Percentiles rank a stretch among this genome's conserved stretches.
Evolutionary conservation across 495 filamentous ascomycete species (phyloP).

Genomic region (Hapsidospora chrysogenum): DNA sequence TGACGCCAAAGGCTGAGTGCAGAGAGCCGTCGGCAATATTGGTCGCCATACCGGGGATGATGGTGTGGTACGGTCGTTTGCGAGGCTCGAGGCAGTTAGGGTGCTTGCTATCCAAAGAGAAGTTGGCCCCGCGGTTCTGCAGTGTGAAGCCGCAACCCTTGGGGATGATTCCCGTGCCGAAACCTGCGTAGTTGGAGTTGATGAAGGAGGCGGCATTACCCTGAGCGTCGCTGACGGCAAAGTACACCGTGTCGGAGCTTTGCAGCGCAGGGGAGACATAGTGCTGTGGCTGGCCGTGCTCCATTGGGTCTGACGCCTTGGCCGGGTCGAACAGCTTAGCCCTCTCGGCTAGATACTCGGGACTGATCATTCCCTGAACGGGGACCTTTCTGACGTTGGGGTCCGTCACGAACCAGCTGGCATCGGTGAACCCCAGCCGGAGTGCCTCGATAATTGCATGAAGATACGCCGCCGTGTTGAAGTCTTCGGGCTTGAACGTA

Average conservation of each 20-base stretch:
- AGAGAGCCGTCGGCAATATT: constrained; percentile 51
- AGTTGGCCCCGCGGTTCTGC: constrained; percentile 86
- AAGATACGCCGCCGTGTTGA: constrained; percentile 59
- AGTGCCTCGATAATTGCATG: constrained; percentile 82
- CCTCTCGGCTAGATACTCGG: constrained; percentile 21
- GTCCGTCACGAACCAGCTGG: constrained; percentile 76
- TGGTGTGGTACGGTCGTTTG: constrained; percentile 96
- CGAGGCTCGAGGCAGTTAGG: constrained; percentile 64
- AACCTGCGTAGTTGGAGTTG: constrained; percentile 85
- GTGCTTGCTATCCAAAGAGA: constrained; percentile 46
- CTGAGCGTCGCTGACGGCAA: constrained; percentile 57
- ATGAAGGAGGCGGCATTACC: constrained; percentile 95
- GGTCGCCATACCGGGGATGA: constrained; percentile 86
- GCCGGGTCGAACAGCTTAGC: constrained; percentile 19
- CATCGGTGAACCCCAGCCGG: constrained; percentile 87
- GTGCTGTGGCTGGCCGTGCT: constrained; percentile 42
- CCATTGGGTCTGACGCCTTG: constrained; percentile 8
- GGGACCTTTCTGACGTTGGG: constrained; percentile 54
- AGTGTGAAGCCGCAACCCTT: constrained; percentile 73
- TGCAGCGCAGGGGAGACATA: constrained; percentile 35
- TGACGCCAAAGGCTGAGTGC: constrained; percentile 81
- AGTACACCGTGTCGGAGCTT: constrained; percentile 87
- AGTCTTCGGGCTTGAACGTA: constrained; percentile 46
- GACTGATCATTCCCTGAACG: constrained; percentile 39
- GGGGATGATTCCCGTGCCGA: constrained; percentile 80